Evolutionary conservation across 345 rosid genomes (phyloP).

Genomic region (Citrus trifoliata): DNA sequence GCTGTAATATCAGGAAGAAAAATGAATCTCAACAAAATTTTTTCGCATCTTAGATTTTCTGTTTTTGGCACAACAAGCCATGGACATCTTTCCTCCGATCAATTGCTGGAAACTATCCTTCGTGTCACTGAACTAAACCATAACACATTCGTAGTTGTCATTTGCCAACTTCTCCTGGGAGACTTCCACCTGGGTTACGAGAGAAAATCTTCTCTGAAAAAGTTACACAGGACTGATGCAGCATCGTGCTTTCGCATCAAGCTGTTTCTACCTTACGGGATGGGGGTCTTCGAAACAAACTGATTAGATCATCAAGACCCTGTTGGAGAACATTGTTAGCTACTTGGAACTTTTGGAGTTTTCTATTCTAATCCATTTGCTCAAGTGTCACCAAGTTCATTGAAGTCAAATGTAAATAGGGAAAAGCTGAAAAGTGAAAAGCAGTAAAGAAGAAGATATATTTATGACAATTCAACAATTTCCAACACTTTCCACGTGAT

Average conservation of each 20-base stretch:
- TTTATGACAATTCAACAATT: neutral
- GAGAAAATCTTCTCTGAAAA: neutral
- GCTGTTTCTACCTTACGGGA: slow-evolving; percentile 80
- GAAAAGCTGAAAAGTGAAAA: slow-evolving; percentile 1
- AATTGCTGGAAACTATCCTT: slow-evolving; percentile 9
- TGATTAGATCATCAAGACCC: slow-evolving; percentile 96
- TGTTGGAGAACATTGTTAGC: slow-evolving; percentile 27
- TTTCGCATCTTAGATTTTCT: slow-evolving; percentile 12
- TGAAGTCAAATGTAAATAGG: neutral
- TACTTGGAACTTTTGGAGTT: neutral
- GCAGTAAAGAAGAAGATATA: neutral
- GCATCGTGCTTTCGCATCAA: slow-evolving; percentile 22
- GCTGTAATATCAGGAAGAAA: neutral
- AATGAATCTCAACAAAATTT: slow-evolving; percentile 18
- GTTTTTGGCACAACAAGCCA: slow-evolving; percentile 9
- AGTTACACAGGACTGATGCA: neutral
- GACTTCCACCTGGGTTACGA: slow-evolving; percentile 16
- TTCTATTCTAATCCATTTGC: neutral
- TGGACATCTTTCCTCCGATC: slow-evolving; percentile 17
- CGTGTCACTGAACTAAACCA: slow-evolving; percentile 12
- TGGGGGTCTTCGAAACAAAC: slow-evolving; percentile 87
- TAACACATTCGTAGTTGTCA: neutral
- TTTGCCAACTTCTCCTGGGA: slow-evolving; percentile 7
- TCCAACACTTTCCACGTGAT: neutral
- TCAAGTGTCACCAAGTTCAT: neutral